Conservation (phyloP, 2,329 filamentous ascomycete species). For the Colletotrichum viniferum region DNA sequence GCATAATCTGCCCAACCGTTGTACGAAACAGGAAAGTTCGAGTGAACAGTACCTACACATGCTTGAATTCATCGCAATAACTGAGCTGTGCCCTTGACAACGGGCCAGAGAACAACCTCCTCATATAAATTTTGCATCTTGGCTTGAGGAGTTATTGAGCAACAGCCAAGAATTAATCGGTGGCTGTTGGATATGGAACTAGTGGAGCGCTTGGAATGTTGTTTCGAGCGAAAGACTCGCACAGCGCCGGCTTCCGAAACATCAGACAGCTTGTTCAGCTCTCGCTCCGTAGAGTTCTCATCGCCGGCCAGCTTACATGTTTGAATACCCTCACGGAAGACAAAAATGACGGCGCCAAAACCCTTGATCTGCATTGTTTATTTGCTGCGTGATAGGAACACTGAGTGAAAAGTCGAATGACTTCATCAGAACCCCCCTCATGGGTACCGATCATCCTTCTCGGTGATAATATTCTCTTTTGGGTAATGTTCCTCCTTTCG, state of each 20-base stretch:
- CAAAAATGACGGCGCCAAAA: neutral
- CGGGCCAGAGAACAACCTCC: neutral
- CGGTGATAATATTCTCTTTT: neutral
- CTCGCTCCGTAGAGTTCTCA: neutral
- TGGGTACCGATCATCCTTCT: no score
- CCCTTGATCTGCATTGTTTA: rapidly evolving
- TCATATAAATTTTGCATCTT: neutral
- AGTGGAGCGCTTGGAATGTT: no score
- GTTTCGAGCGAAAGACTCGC: neutral
- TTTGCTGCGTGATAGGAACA: no score
- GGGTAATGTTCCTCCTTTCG: no score
- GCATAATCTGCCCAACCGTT: rapidly evolving
- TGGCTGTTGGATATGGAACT: no score
- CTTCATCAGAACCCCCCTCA: no score
- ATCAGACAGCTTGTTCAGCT: neutral
- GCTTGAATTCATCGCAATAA: neutral
- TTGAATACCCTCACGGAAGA: neutral
- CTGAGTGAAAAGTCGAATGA: no score
- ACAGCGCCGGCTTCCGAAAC: neutral
- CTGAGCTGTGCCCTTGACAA: rapidly evolving
- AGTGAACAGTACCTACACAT: neutral
- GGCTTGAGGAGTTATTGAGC: no score
- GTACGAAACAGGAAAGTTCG: neutral
- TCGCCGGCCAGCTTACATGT: neutral
- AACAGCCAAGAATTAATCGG: no score